phyloP scores from a whole-genome alignment of 2,329 filamentous ascomycete species.

The Penicillium sp. region DNA sequence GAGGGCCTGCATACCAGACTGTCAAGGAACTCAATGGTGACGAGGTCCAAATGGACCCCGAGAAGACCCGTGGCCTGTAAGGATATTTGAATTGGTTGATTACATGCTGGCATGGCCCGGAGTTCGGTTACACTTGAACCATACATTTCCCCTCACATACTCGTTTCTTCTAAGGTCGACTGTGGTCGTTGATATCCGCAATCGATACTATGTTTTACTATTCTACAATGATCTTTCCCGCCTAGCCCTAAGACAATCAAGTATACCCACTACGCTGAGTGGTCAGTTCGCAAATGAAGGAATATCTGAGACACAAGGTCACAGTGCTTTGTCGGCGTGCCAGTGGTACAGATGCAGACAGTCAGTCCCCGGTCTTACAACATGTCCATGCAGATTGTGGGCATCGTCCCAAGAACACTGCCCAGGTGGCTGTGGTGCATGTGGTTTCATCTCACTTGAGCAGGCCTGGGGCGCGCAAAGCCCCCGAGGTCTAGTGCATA shows the following conservation, averaged over 20 bases:
- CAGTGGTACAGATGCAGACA: too few species aligned
- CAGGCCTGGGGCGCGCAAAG: too few species aligned
- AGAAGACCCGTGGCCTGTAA: slow-evolving; percentile 49
- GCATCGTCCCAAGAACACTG: too few species aligned
- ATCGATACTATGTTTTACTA: not conserved
- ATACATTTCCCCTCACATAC: slow-evolving; percentile 5
- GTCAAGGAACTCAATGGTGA: slow-evolving; percentile 68
- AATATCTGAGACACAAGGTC: too few species aligned
- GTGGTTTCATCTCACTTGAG: too few species aligned
- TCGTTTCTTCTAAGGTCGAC: not conserved
- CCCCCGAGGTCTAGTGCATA: too few species aligned
- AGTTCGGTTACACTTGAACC: slow-evolving; percentile 19
- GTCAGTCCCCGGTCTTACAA: too few species aligned
- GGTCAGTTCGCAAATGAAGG: too few species aligned
- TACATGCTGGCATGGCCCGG: slow-evolving; percentile 28
- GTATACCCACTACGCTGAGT: slow-evolving; percentile 1
- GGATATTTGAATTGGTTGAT: slow-evolving; percentile 14
- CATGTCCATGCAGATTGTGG: too few species aligned
- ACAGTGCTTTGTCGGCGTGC: too few species aligned
- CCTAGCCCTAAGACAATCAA: slow-evolving; percentile 22
- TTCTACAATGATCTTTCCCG: slow-evolving; percentile 27
- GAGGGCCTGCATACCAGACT: slow-evolving; percentile 69
- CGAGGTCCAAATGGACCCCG: slow-evolving; percentile 55
- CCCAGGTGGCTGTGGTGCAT: too few species aligned
- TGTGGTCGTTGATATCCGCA: slow-evolving; percentile 4